Conservation (phyloP, 2,329 filamentous ascomycete genomes). For the Apiospora marii region DNA sequence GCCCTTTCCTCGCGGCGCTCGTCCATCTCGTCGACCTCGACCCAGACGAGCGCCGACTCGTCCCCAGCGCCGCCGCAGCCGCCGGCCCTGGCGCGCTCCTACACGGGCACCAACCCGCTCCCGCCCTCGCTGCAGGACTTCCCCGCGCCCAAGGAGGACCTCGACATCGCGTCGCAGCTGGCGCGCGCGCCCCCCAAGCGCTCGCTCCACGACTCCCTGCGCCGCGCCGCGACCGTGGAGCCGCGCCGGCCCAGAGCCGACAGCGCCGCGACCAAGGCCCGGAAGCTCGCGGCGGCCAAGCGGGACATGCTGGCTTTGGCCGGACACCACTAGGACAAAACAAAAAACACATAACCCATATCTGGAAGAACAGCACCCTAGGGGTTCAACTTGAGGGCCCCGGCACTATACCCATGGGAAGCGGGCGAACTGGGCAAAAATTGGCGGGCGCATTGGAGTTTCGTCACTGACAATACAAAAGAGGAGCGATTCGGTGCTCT, state of each 20-base stretch:
- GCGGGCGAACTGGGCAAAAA: background rate
- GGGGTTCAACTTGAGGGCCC: slow-evolving; percentile 3
- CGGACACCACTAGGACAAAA: slow-evolving; percentile 31
- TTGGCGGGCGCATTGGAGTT: slow-evolving; percentile 32
- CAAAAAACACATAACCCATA: background rate
- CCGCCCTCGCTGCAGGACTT: slow-evolving; percentile 39
- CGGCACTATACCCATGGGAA: slow-evolving; percentile 35
- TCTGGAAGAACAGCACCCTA: slow-evolving; percentile 5
- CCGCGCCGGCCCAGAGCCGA: slow-evolving; percentile 28
- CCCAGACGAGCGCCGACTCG: slow-evolving; percentile 29
- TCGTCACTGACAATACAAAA: slow-evolving; percentile 18
- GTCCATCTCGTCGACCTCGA: slow-evolving; percentile 24
- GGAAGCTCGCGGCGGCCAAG: slow-evolving; percentile 57
- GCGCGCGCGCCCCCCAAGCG: slow-evolving; percentile 39
- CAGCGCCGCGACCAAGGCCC: slow-evolving; percentile 45
- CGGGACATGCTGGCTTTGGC: slow-evolving; percentile 50
- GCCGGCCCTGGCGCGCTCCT: background rate
- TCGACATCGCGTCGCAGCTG: slow-evolving; percentile 42
- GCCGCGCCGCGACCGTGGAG: slow-evolving; percentile 35
- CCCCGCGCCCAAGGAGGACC: slow-evolving; percentile 34
- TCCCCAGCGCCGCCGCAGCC: slow-evolving; percentile 29
- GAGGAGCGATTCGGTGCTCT: background rate
- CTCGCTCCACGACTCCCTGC: slow-evolving; percentile 39
- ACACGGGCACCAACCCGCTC: slow-evolving; percentile 35
- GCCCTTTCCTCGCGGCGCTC: slow-evolving; percentile 23